phyloP scores from a whole-genome alignment of 495 filamentous ascomycete species.

The Penicilliopsis zonata region DNA sequence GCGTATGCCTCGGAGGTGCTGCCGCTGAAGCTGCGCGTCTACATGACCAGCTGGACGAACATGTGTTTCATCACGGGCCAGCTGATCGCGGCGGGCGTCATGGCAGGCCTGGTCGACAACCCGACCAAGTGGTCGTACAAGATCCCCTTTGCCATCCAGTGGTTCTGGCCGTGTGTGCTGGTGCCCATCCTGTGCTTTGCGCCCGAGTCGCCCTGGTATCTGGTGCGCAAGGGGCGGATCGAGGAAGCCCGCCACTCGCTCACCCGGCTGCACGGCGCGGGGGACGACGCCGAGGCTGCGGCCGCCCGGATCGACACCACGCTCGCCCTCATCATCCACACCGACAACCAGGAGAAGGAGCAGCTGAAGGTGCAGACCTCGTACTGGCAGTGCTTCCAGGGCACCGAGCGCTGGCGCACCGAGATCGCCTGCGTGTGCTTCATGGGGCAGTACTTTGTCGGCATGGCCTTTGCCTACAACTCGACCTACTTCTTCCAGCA shows the following conservation, averaged over 20 bases:
- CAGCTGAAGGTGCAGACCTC: slow-evolving; percentile 43
- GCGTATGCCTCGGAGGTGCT: slow-evolving; percentile 54
- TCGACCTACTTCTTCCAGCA: slow-evolving; percentile 62
- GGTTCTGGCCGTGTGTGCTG: slow-evolving; percentile 53
- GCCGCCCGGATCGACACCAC: slow-evolving; percentile 33
- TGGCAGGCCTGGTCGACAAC: slow-evolving; percentile 32
- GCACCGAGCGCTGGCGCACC: slow-evolving; percentile 55
- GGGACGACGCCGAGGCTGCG: slow-evolving; percentile 38
- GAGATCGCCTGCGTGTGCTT: slow-evolving; percentile 59
- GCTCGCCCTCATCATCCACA: slow-evolving; percentile 50
- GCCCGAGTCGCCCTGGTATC: slow-evolving; percentile 55
- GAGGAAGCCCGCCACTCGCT: slow-evolving; percentile 33
- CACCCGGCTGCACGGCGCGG: too few relatives aligned
- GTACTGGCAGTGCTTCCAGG: slow-evolving; percentile 61
- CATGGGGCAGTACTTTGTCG: slow-evolving; percentile 61
- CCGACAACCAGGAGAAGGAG: slow-evolving; percentile 31
- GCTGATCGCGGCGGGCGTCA: slow-evolving; percentile 41
- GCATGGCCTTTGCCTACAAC: slow-evolving; percentile 59
- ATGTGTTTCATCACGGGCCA: slow-evolving; percentile 59
- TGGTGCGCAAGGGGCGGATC: slow-evolving; percentile 41
- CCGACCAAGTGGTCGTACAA: slow-evolving; percentile 32
- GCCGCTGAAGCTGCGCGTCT: slow-evolving; percentile 43
- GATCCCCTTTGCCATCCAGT: slow-evolving; percentile 50
- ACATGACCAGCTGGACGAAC: slow-evolving; percentile 48
- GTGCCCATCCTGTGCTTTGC: slow-evolving; percentile 42